phyloP scores from a whole-genome alignment of 2,329 filamentous ascomycete species.

The Neocucurbitaria cava region DNA sequence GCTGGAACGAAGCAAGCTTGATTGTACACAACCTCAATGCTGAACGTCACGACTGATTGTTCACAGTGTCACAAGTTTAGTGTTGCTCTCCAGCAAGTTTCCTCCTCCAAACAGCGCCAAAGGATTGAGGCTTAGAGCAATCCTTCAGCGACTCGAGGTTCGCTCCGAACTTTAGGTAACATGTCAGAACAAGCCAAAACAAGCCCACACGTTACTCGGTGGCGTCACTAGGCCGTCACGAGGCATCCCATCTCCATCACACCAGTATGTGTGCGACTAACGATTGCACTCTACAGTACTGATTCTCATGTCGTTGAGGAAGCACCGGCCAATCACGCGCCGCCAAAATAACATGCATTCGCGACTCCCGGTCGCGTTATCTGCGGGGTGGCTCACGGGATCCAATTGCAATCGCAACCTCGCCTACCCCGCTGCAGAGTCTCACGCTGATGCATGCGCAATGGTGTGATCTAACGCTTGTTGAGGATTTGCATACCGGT shows the following conservation, averaged over 20 bases:
- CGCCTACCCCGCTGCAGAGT: constrained; percentile 11
- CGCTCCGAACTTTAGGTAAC: constrained; percentile 10
- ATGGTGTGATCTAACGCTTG: constrained; percentile 7
- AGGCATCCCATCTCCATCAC: constrained; percentile 7
- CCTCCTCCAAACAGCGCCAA: neutral
- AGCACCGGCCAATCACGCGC: constrained; percentile 19
- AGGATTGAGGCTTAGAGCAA: neutral
- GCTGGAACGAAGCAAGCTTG: constrained; percentile 5
- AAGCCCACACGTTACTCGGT: constrained; percentile 15
- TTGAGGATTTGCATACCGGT: neutral
- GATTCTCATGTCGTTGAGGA: constrained; percentile 14
- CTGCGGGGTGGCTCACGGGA: constrained; percentile 25
- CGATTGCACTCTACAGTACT: constrained; percentile 4
- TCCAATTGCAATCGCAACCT: constrained; percentile 6
- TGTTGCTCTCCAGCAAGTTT: neutral
- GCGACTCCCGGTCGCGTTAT: constrained; percentile 17
- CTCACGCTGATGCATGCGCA: constrained; percentile 1
- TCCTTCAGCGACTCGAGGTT: neutral
- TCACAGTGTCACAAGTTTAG: neutral
- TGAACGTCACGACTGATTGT: neutral
- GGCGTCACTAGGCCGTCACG: constrained; percentile 25
- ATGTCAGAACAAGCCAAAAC: constrained; percentile 16
- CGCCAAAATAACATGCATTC: constrained; percentile 22
- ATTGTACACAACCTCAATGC: neutral
- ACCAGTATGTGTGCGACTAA: constrained; percentile 2